Percentiles rank a stretch among this genome's conserved stretches.
Evolutionary conservation across 768 basidiomycete species (phyloP).

Genomic region (Hericium erinaceus): DNA sequence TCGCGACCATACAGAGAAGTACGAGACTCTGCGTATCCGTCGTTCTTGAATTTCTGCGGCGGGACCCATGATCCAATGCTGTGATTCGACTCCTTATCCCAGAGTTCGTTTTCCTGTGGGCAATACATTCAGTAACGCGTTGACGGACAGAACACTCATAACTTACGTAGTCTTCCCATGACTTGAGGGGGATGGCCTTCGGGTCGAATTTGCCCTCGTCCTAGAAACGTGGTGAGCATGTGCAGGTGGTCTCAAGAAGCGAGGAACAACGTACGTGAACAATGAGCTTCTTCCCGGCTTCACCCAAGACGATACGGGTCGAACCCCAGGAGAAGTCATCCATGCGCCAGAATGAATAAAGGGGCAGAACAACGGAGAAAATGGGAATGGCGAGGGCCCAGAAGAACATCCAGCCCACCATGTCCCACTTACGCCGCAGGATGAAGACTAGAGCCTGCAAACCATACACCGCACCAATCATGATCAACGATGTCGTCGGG

Average conservation of each 20-base stretch:
- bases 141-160: neutral
- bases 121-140: slow-evolving; percentile 2
- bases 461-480: slow-evolving; percentile 94
- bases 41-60: slow-evolving; percentile 58
- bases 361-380: slow-evolving; percentile 87
- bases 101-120: slow-evolving; percentile 81
- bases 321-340: slow-evolving; percentile 97
- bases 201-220: slow-evolving; percentile 99
- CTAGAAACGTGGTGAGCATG: slow-evolving; percentile 26
- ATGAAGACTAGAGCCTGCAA: slow-evolving; percentile 88
- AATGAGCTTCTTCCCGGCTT: slow-evolving; percentile 91
- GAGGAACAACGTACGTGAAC: slow-evolving; percentile 61
- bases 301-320: slow-evolving; percentile 88
- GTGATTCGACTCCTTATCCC: slow-evolving; percentile 96
- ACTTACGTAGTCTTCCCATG: slow-evolving; percentile 91
- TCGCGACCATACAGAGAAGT: slow-evolving; percentile 84
- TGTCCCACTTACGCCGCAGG: slow-evolving; percentile 92
- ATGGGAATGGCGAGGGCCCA: slow-evolving; percentile 92
- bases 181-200: slow-evolving; percentile 85
- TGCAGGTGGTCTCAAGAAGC: neutral
- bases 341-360: slow-evolving; percentile 98
- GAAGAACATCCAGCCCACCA: slow-evolving; percentile 96
- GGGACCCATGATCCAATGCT: slow-evolving; percentile 92
- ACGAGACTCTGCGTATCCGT: slow-evolving; percentile 69
- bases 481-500: slow-evolving; percentile 75